A percentile compares a stretch with the other conserved stretches of the same genome.
Evolutionary conservation across 805 yeast species (phyloP).

Genomic region (Millerozyma acaciae): DNA sequence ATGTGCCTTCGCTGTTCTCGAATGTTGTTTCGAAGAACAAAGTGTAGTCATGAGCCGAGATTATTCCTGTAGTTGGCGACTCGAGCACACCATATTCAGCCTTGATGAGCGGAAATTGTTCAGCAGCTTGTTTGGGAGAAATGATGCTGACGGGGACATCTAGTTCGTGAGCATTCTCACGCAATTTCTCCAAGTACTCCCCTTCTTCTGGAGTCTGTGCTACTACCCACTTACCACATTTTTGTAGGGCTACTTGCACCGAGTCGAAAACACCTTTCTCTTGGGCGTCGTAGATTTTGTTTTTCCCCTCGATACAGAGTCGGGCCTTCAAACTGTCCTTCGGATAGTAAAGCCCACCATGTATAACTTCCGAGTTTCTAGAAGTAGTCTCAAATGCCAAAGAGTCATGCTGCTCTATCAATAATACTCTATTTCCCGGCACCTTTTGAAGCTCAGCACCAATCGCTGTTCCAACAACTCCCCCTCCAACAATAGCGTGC

Average conservation of each 20-base stretch:
- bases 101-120: conserved; percentile 60
- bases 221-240: conserved; percentile 84
- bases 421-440: conserved; percentile 48
- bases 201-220: conserved; percentile 70
- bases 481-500: conserved; percentile 79
- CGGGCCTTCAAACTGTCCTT: conserved; percentile 58
- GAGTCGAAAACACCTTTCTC: conserved; percentile 19
- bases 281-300: conserved; percentile 57
- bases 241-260: conserved; percentile 44
- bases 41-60: conserved; percentile 76
- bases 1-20: conserved; percentile 58
- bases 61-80: conserved; percentile 82
- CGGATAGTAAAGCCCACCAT: conserved; percentile 86
- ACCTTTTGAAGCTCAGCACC: conserved; percentile 59
- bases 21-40: conserved; percentile 51
- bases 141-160: conserved; percentile 59
- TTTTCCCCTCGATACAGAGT: conserved; percentile 73
- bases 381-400: conserved; percentile 81
- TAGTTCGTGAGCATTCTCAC: conserved; percentile 44
- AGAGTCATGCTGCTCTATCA: conserved; percentile 64
- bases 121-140: conserved; percentile 39
- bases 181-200: conserved; percentile 53
- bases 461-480: conserved; percentile 78
- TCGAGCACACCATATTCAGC: conserved; percentile 60
- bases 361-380: conserved; percentile 90